Percentiles rank a stretch among this genome's conserved stretches.
These are phyloP conservation scores for Neopestalotiopsis rosae DNA, from an alignment of 2,329 filamentous ascomycete genomes.

Conservation along the genomic window DNA sequence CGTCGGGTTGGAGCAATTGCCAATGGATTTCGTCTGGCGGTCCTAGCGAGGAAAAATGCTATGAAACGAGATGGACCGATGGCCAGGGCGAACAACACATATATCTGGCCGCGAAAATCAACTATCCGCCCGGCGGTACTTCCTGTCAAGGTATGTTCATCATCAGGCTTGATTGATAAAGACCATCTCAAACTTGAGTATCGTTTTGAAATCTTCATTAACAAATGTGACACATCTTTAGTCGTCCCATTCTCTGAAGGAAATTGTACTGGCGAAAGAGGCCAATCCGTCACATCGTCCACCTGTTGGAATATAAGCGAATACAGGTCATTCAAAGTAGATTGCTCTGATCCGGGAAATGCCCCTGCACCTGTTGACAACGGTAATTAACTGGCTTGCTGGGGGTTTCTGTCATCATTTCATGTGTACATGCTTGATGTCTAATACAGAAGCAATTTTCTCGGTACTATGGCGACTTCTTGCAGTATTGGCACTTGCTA, in stretches of 20 bases:
- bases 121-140: not conserved
- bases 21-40: not conserved
- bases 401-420: not conserved
- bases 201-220: not conserved
- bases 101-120: not conserved
- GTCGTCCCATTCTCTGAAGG: not conserved
- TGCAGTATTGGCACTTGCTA: no score
- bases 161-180: not conserved
- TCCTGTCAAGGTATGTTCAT: not conserved
- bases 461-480: no score
- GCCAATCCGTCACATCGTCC: not conserved
- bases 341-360: not conserved
- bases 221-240: not conserved
- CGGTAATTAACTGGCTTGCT: not conserved
- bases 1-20: not conserved
- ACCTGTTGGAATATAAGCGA: not conserved
- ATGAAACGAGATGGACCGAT: not conserved
- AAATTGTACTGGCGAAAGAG: not conserved
- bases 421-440: no score
- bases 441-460: no score
- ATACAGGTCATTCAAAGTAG: not conserved
- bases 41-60: not conserved
- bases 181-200: no score
- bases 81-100: not conserved
- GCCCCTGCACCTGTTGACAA: not conserved